phyloP scores from a whole-genome alignment of 345 rosid genomes.

The Angophora floribunda region DNA sequence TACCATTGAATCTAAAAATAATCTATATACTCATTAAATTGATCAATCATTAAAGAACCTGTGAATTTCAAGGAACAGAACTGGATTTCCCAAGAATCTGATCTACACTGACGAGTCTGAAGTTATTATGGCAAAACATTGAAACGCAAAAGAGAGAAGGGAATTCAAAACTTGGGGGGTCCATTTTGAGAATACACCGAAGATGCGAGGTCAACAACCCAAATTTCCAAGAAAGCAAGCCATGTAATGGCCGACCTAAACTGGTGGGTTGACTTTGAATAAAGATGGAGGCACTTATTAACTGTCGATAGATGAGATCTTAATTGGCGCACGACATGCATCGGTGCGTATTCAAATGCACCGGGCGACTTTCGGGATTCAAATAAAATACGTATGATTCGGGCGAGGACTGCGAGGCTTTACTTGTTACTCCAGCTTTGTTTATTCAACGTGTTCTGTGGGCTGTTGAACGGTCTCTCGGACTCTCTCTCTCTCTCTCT shows the following conservation, averaged over 20 bases:
- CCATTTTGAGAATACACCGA: not conserved
- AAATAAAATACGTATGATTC: not conserved
- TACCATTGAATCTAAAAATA: not conserved
- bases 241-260: not conserved
- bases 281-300: not conserved
- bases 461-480: slow-evolving; percentile 7
- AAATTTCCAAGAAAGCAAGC: not conserved
- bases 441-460: not conserved
- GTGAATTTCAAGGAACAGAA: not conserved
- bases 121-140: not conserved
- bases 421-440: not conserved
- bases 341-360: not conserved
- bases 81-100: not conserved
- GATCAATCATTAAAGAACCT: not conserved
- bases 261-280: not conserved
- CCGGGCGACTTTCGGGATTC: not conserved
- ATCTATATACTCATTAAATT: not conserved
- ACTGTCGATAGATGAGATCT: not conserved
- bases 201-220: not conserved
- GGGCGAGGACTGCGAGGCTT: not conserved
- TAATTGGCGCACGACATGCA: not conserved
- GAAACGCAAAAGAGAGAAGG: not conserved
- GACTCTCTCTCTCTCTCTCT: not conserved
- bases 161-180: not conserved
- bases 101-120: not conserved